These are phyloP conservation scores for Aspergillus coremiiformis DNA, from an alignment of 495 filamentous ascomycete genomes.

Conservation along the genomic window DNA sequence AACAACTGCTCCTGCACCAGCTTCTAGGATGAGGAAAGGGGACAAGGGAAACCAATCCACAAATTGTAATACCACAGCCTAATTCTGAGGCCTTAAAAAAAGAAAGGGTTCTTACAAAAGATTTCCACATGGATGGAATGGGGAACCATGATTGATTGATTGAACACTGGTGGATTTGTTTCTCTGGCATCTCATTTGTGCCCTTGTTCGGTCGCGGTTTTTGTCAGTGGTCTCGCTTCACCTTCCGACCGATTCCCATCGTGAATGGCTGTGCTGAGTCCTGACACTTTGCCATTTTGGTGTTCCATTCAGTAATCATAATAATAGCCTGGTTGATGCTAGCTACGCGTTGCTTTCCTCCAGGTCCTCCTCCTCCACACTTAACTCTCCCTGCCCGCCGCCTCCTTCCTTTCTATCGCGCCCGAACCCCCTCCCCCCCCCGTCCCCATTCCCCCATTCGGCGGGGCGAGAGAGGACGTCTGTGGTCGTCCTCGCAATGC, in stretches of 20 bases:
- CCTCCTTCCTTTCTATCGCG: background rate
- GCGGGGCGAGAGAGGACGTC: conserved; percentile 13
- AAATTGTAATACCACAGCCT: too few species aligned
- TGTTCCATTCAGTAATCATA: background rate
- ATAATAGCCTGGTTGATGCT: background rate
- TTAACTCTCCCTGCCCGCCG: background rate
- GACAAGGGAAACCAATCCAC: too few species aligned
- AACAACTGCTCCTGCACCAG: too few species aligned
- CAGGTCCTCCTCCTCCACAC: background rate
- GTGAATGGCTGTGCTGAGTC: background rate
- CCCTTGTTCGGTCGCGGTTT: background rate
- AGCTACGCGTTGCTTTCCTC: background rate
- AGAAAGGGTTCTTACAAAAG: too few species aligned
- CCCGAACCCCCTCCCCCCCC: too few species aligned
- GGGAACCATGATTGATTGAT: background rate
- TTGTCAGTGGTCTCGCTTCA: background rate
- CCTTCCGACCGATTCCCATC: background rate
- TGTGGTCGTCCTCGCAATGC: conserved; percentile 18
- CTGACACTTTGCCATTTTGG: background rate
- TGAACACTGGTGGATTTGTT: background rate
- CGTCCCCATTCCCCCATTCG: conserved; percentile 6
- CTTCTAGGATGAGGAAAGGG: too few species aligned
- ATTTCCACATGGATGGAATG: background rate
- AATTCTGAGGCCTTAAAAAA: too few species aligned
- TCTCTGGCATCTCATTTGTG: background rate